These are phyloP conservation scores for Rhodotorula kratochvilovae DNA, from an alignment of 768 basidiomycete species.

Conservation along the genomic window DNA sequence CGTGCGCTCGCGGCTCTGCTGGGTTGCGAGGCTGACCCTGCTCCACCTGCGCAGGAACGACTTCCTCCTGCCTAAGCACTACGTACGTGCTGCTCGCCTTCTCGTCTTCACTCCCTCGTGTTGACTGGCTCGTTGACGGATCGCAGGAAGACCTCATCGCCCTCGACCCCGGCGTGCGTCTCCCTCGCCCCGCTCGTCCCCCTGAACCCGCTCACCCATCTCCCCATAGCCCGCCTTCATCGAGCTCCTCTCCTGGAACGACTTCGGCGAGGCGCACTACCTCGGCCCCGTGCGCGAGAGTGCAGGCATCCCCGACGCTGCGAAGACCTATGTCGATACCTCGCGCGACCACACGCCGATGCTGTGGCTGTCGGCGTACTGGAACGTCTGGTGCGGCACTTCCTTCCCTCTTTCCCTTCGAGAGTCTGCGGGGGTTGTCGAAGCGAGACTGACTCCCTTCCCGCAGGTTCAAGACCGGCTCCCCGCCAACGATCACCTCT, in stretches of 20 bases:
- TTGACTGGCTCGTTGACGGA: no score
- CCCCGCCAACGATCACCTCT: conserved; percentile 5
- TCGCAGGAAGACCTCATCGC: conserved; percentile 13
- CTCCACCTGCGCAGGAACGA: not conserved
- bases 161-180: not conserved
- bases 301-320: not conserved
- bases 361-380: conserved; percentile 17
- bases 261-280: conserved; percentile 25
- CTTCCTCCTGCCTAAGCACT: conserved; percentile 12
- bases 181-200: not conserved
- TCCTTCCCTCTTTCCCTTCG: not conserved
- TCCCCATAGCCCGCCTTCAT: conserved; percentile 6
- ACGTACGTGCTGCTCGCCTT: not conserved
- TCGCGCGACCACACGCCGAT: conserved; percentile 18
- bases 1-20: not conserved
- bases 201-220: no score
- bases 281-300: conserved; percentile 4
- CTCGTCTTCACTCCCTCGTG: no score
- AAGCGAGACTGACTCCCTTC: not conserved
- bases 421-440: not conserved
- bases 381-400: conserved; percentile 17
- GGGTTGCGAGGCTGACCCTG: no score
- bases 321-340: conserved; percentile 7
- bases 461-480: conserved; percentile 16
- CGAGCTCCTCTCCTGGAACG: conserved; percentile 20